phyloP scores from a whole-genome alignment of 805 yeast species.

The Candida pseudofarinosa region DNA sequence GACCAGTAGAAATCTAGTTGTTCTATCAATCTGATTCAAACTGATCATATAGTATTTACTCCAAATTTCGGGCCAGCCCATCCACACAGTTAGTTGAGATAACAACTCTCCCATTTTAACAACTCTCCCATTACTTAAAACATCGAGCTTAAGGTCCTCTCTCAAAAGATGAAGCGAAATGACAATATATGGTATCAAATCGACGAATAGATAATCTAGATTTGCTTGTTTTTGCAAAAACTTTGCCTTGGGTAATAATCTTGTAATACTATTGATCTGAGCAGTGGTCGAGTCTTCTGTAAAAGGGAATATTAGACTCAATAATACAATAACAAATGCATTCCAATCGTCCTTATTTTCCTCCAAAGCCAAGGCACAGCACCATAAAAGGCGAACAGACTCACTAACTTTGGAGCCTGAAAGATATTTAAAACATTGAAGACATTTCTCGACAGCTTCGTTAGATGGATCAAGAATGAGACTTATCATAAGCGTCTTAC shows the following conservation, averaged over 20 bases:
- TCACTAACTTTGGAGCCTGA: slow-evolving; percentile 57
- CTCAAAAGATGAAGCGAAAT: slow-evolving; percentile 69
- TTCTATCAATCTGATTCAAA: slow-evolving; percentile 28
- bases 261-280: slow-evolving; percentile 24
- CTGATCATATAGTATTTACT: slow-evolving; percentile 46
- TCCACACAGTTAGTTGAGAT: slow-evolving; percentile 59
- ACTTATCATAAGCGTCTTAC: slow-evolving; percentile 21
- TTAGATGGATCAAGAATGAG: slow-evolving; percentile 44
- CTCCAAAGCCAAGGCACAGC: slow-evolving; percentile 46
- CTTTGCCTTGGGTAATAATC: slow-evolving; percentile 28
- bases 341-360: slow-evolving; percentile 53
- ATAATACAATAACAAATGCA: slow-evolving; percentile 49
- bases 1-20: slow-evolving; percentile 39
- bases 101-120: slow-evolving; percentile 49
- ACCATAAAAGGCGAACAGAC: slow-evolving; percentile 61
- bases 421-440: slow-evolving; percentile 49
- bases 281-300: slow-evolving; percentile 14
- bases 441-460: slow-evolving; percentile 39
- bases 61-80: slow-evolving; percentile 77
- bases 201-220: slow-evolving; percentile 42
- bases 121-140: slow-evolving; percentile 34
- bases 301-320: slow-evolving; percentile 49
- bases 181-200: slow-evolving; percentile 58
- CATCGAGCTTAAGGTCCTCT: slow-evolving; percentile 68
- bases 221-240: slow-evolving; percentile 20